Base-by-base conservation (phyloP, 495 filamentous ascomycete genomes). In the Rusavskia elegans region DNA sequence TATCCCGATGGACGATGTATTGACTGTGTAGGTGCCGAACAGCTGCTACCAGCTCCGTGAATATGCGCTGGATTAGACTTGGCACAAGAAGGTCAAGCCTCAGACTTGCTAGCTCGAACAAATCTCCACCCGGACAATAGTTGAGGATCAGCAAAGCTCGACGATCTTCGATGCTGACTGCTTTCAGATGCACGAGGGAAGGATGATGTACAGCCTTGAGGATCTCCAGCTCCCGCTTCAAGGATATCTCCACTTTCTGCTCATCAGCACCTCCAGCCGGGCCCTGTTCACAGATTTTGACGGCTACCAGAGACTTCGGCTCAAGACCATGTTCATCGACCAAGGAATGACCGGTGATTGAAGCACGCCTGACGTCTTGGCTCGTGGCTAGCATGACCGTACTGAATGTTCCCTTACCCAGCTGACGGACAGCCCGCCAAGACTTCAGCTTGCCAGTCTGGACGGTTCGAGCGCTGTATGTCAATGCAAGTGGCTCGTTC, bases 391-490 rank as follows among this genome's bases (percentile, higher is more conserved):
- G 72, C 62, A 89, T 80, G 27, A 98, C 92, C 57, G 85, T 85
- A 66, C 89, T 95, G 65, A 98, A 98, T 2, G 92, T 95, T 14
- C 92, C 92, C 54, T 95, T 86, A 9, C 92, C 92, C 10, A 98
- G 73, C 57, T 82, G 68, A 50, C 82, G 83, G 23, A 98, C 63
- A 32, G 83, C 84, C 57, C 84, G 74, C 78, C 86, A 98, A 56
- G 77, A 71, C 51, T 74, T 75, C 25, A 72, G 63, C 50, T 78
- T 80, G 48, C 68, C 63, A 54, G 80, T 75, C 23, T 72, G 65
- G 10, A 78, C 71, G 23, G 70, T 75, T 45, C 64, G 69, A 19
- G 85, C 83, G 51, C 81, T 78, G 36, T 63, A 63, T 7, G 40
- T 17, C 29, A 55, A 5, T 30, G 53, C 37, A 10, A 46, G 29